Conservation (phyloP, 2,329 filamentous ascomycete genomes). For the Neonectria hederae region DNA sequence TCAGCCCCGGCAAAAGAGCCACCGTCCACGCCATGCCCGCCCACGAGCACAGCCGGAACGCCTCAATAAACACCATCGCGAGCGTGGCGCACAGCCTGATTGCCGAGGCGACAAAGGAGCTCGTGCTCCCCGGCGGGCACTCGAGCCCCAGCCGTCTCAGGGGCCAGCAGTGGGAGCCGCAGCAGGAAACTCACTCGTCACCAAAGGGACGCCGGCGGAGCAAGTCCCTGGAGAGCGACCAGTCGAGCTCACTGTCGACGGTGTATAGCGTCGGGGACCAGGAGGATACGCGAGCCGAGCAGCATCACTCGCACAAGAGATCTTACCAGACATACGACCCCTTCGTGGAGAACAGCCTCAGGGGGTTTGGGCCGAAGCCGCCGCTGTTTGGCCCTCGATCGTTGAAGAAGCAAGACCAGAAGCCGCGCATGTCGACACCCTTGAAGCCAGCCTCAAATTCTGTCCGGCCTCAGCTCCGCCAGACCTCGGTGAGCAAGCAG, state of each 20-base stretch:
- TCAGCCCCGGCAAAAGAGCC: constrained; percentile 44
- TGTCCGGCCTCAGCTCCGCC: constrained; percentile 31
- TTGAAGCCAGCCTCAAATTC: constrained; percentile 19
- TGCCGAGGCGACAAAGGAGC: constrained; percentile 48
- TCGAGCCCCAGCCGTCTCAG: constrained; percentile 56
- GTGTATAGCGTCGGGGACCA: constrained; percentile 64
- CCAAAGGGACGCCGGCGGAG: constrained; percentile 34
- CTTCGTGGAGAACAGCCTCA: constrained; percentile 41
- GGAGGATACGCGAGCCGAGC: constrained; percentile 45
- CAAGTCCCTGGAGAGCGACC: constrained; percentile 54
- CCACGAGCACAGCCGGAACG: constrained; percentile 36
- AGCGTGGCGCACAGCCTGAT: constrained; percentile 55
- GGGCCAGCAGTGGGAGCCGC: constrained; percentile 41
- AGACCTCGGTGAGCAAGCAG: constrained; percentile 38
- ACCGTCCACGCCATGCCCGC: constrained; percentile 32
- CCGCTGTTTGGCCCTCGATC: constrained; percentile 32
- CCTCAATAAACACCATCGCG: constrained; percentile 46
- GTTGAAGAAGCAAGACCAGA: constrained; percentile 32
- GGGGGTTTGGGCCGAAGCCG: constrained; percentile 10
- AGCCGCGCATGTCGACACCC: constrained; percentile 33
- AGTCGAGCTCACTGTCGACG: constrained; percentile 65
- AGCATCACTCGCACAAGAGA: not conserved
- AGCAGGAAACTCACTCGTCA: constrained; percentile 29
- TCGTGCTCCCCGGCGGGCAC: constrained; percentile 48
- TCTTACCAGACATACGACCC: constrained; percentile 40